Base-by-base conservation (phyloP, 1,284 basidiomycete genomes). In the Sphaerobolus stellatus region DNA sequence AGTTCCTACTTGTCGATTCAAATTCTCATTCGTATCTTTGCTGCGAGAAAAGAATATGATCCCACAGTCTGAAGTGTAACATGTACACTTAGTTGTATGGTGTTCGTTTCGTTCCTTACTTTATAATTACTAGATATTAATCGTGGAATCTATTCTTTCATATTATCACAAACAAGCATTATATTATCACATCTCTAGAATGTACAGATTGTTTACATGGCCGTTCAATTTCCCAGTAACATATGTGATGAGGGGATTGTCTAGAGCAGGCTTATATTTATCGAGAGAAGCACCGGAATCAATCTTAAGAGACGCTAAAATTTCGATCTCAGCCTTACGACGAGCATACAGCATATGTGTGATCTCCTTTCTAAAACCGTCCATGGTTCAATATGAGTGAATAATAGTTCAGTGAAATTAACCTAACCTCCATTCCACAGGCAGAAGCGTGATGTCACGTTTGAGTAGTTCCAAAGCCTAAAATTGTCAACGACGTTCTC, bases 251-350 rank as follows among this genome's bases (percentile, higher is more conserved):
- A n/a, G n/a, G n/a, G n/a, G n/a, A n/a, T n/a, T n/a, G n/a, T n/a
- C n/a, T n/a, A n/a, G n/a, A n/a, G n/a, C n/a, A n/a, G n/a, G n/a
- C n/a, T n/a, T n/a, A n/a, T n/a, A n/a, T n/a, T n/a, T n/a, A n/a
- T n/a, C n/a, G n/a, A n/a, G n/a, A n/a, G n/a, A n/a, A n/a, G n/a
- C n/a, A n/a, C n/a, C n/a, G n/a, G n/a, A n/a, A n/a, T n/a, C n/a
- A n/a, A n/a, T n/a, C n/a, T n/a, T n/a, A n/a, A n/a, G n/a, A 48
- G 61, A 62, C 14, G 75, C 68, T 48, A 95, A 67, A 41, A 92
- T 77, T 68, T 96, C 90, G 56, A 93, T 94, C 71, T 96, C 94
- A 2, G 93, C 93, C 69, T 97, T 97, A 49, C 84, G 81, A 34
- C 88, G 80, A 5, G 75, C 78, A 66, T 89, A 83, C 28, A 96